phyloP scores from a whole-genome alignment of 2,329 filamentous ascomycete genomes.

The Penicillium sp. region DNA sequence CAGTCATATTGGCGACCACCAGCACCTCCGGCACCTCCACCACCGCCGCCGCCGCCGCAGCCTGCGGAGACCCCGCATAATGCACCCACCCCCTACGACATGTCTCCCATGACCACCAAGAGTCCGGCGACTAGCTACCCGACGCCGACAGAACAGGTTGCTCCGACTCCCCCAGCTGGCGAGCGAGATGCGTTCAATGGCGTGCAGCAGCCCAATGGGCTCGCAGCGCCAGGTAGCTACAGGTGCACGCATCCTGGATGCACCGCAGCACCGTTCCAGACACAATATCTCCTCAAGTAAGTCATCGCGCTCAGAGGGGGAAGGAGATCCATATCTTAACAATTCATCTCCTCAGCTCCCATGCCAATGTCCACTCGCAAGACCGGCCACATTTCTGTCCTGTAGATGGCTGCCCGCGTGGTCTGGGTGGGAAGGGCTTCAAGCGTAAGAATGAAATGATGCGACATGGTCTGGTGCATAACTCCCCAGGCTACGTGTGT shows the following conservation, averaged over 20 bases:
- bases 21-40: not conserved
- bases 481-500: slow-evolving; percentile 92
- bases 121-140: slow-evolving; percentile 45
- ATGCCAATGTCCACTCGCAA: slow-evolving; percentile 66
- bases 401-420: slow-evolving; percentile 60
- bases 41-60: slow-evolving; percentile 15
- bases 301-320: slow-evolving; percentile 23
- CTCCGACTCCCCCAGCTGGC: slow-evolving; percentile 19
- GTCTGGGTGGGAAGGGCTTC: slow-evolving; percentile 68
- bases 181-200: slow-evolving; percentile 30
- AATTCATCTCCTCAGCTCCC: slow-evolving; percentile 42
- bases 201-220: slow-evolving; percentile 29
- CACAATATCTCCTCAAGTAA: slow-evolving; percentile 68
- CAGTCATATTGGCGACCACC: slow-evolving; percentile 35
- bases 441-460: slow-evolving; percentile 74
- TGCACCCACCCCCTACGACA: slow-evolving; percentile 35
- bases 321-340: not conserved
- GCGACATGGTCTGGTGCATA: slow-evolving; percentile 83
- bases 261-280: slow-evolving; percentile 64
- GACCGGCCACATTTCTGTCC: slow-evolving; percentile 68
- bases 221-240: slow-evolving; percentile 41
- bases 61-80: slow-evolving; percentile 29
- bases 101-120: slow-evolving; percentile 34
- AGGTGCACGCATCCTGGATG: slow-evolving; percentile 62
- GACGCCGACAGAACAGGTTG: slow-evolving; percentile 43